phyloP scores from a whole-genome alignment of 805 yeast species.

The Saccharomycopsis sp. region DNA sequence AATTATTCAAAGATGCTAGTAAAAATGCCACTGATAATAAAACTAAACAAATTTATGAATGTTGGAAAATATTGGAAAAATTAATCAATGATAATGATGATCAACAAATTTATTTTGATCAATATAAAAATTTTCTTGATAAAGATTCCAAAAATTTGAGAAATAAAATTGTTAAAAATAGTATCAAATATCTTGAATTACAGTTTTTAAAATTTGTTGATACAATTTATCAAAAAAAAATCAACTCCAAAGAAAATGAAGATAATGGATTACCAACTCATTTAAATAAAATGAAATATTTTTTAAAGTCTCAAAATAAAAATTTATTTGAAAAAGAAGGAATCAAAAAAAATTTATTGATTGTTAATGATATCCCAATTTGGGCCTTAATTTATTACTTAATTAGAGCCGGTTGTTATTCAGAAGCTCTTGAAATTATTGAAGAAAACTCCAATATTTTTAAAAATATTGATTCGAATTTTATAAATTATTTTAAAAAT shows the following conservation, averaged over 20 bases:
- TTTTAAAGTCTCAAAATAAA: conserved; percentile 37
- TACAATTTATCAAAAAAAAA: conserved; percentile 42
- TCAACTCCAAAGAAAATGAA: conserved; percentile 15
- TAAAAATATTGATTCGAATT: conserved; percentile 75
- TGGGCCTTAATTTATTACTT: conserved; percentile 89
- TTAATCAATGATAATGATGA: conserved; percentile 30
- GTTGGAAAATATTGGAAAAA: conserved; percentile 55
- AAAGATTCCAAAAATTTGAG: conserved; percentile 27
- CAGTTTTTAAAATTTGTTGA: conserved; percentile 75
- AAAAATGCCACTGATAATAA: conserved; percentile 48
- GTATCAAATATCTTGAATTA: conserved; percentile 53
- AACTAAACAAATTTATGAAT: conserved; percentile 62
- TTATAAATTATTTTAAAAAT: conserved; percentile 68
- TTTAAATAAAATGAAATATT: conserved; percentile 58
- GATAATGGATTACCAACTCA: conserved; percentile 60
- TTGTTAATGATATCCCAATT: conserved; percentile 79
- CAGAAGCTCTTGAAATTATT: conserved; percentile 69
- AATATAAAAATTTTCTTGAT: conserved; percentile 23
- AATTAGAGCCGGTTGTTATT: conserved; percentile 69
- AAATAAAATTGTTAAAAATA: conserved; percentile 39
- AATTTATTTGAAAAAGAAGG: conserved; percentile 35
- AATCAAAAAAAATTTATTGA: conserved; percentile 43
- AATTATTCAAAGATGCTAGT: conserved; percentile 51
- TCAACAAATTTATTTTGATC: conserved; percentile 16
- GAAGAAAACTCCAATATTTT: conserved; percentile 56